phyloP scores from a whole-genome alignment of 768 basidiomycete genomes.

The Chalciporus piperatus region DNA sequence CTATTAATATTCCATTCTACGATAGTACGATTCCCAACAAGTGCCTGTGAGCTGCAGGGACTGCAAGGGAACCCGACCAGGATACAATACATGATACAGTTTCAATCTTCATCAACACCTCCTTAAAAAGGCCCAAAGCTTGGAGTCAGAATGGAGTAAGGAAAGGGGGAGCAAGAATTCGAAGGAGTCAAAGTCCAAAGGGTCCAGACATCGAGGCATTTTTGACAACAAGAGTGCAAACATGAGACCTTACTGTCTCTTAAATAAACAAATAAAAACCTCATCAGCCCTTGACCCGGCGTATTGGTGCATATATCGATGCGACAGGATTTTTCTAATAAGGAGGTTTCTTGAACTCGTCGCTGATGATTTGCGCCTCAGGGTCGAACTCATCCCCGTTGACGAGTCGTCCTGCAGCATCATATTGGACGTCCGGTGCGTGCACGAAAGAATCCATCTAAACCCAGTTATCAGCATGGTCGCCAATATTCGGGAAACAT shows the following conservation, averaged over 20 bases:
- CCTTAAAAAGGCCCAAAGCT: neutral
- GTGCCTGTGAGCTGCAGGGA: too few species aligned
- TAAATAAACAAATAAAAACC: neutral
- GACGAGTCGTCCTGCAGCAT: slow-evolving; percentile 52
- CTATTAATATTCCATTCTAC: neutral
- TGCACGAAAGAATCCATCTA: slow-evolving; percentile 69
- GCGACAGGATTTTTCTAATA: slow-evolving; percentile 26
- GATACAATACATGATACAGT: neutral
- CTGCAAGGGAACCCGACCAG: neutral
- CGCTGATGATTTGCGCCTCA: slow-evolving; percentile 55
- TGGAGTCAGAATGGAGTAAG: neutral
- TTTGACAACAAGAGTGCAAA: neutral
- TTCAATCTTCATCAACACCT: neutral
- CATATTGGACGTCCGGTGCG: slow-evolving; percentile 48
- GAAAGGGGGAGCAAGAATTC: neutral
- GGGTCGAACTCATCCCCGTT: slow-evolving; percentile 50
- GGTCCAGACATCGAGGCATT: neutral
- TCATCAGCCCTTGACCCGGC: neutral
- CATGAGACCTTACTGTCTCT: neutral
- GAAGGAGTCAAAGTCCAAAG: neutral
- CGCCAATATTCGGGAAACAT: neutral
- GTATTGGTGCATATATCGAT: neutral
- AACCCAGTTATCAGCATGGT: slow-evolving; percentile 3
- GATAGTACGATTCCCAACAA: neutral
- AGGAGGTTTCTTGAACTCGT: slow-evolving; percentile 63